These are phyloP conservation scores for Pilaira anomala DNA, from an alignment of 192 early-diverging fungal genomes.

Conservation along the genomic window DNA sequence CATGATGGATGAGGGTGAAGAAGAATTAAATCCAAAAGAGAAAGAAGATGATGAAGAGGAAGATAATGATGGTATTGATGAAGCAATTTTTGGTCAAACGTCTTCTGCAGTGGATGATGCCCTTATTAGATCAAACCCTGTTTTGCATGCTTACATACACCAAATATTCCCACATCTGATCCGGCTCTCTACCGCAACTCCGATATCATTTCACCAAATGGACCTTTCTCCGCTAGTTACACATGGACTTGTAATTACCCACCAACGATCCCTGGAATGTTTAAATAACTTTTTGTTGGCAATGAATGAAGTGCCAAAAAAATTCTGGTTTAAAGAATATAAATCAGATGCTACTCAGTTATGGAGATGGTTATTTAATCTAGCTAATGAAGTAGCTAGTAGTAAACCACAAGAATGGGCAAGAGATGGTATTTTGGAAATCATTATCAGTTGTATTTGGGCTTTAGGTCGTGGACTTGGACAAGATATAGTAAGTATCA, in stretches of 20 bases:
- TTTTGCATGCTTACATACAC: conserved; percentile 47
- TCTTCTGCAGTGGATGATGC: conserved; percentile 32
- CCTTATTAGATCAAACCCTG: conserved; percentile 30
- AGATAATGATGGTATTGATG: conserved; percentile 24
- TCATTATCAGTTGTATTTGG: conserved; percentile 74
- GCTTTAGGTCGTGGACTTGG: conserved; percentile 65
- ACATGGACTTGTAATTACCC: conserved; percentile 54
- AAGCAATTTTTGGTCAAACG: conserved; percentile 26
- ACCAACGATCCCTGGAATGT: conserved; percentile 66
- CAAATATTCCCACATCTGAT: conserved; percentile 50
- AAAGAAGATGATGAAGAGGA: conserved; percentile 27
- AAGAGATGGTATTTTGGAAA: conserved; percentile 43
- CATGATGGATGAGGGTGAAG: conserved; percentile 39
- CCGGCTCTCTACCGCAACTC: conserved; percentile 46
- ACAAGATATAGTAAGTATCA: conserved; percentile 47
- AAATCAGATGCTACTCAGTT: conserved; percentile 42
- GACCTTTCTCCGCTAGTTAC: conserved; percentile 37
- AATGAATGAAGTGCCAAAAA: conserved; percentile 61
- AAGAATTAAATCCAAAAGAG: conserved; percentile 14
- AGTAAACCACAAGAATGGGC: conserved; percentile 10
- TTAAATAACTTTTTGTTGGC: conserved; percentile 74
- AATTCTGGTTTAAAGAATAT: conserved; percentile 60
- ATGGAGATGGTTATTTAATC: conserved; percentile 57
- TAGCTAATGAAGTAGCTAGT: conserved; percentile 35
- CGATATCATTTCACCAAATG: conserved; percentile 46